Base-by-base conservation (phyloP, 768 basidiomycete species). In the Lactarius akahatsu region DNA sequence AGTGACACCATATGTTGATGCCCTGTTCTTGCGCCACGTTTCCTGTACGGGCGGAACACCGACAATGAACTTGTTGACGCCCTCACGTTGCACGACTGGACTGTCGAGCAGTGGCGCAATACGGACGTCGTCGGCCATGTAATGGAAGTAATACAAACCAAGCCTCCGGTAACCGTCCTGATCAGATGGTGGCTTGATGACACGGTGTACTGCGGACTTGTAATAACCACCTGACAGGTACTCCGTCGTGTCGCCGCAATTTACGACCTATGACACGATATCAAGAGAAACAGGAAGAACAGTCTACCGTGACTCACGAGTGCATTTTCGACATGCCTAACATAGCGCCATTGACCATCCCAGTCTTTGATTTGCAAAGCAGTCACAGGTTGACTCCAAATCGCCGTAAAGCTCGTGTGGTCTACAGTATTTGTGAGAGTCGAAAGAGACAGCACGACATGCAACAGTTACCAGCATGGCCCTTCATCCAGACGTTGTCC, bases 321-420 rank as follows among this genome's bases (percentile, higher is more conserved):
- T 3, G 76, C 76, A 63, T 78, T 78, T 7, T 76, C 75, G 30
- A 76, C 71, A 64, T 78, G 78, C 61, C 70, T 71, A 28, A 79
- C 67, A 73, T 75, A 79, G 50, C 74, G 75, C 78, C 78, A 79
- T 63, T 74, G 72, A 3, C 76, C 76, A 36, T 78, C 76, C 10
- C 72, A 74, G 36, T 74, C 74, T 40, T 73, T 68, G 50, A 79
- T 78, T 57, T 79, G 78, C 52, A 79, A 72, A 1, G 75, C 78
- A 1, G 75, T 70, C 1, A 79, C 73, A 3, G 78, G 78, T 69
- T 79, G 78, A 30, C 77, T 77, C 75, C 75, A 78, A 3, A 79
- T 71, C 36, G 78, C 73, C 4, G 77, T 78, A 54, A 79, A 67
- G 54, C 74, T 76, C 4, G 71, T 76, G 32, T 75, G 71, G 64